phyloP scores from a whole-genome alignment of 768 basidiomycete genomes.

The Asterophora parasitica region DNA sequence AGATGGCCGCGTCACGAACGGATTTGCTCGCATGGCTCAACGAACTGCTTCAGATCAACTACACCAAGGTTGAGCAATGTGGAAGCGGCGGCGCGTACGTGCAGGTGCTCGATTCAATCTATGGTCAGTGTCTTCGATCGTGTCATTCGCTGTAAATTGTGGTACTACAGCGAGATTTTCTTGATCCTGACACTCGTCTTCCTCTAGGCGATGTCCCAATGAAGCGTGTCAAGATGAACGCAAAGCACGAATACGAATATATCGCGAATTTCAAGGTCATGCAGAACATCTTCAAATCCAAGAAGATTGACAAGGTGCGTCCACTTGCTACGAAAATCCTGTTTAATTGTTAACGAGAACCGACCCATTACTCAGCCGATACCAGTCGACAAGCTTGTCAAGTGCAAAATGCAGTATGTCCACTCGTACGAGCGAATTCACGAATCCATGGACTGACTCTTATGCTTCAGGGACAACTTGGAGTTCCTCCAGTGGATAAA shows the following conservation, averaged over 20 bases:
- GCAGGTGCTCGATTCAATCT: conserved; percentile 93
- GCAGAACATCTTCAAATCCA: conserved; percentile 86
- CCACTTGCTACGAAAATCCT: background rate
- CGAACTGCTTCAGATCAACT: conserved; percentile 84
- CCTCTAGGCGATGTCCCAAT: conserved; percentile 82
- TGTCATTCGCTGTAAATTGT: conserved; percentile 8
- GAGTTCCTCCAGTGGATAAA: conserved; percentile 98
- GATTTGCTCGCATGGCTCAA: conserved; percentile 94
- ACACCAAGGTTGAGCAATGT: conserved; percentile 91
- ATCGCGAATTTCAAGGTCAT: conserved; percentile 94
- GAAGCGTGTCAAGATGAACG: conserved; percentile 90
- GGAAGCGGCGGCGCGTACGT: conserved; percentile 91
- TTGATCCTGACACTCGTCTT: conserved; percentile 5
- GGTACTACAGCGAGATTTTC: conserved; percentile 3
- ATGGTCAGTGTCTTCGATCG: conserved; percentile 48
- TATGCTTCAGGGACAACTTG: conserved; percentile 75
- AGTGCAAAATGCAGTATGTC: conserved; percentile 98
- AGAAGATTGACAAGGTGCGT: conserved; percentile 90
- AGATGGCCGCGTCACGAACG: conserved; percentile 72
- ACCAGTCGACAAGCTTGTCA: conserved; percentile 88
- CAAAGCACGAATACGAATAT: conserved; percentile 94
- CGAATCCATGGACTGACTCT: background rate
- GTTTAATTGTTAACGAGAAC: conserved; percentile 2
- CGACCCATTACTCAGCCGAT: conserved; percentile 63
- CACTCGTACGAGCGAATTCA: background rate